Evolutionary conservation across 176 grass and related monocot species (phyloP).

Genomic region (Aegilops bicornis): DNA sequence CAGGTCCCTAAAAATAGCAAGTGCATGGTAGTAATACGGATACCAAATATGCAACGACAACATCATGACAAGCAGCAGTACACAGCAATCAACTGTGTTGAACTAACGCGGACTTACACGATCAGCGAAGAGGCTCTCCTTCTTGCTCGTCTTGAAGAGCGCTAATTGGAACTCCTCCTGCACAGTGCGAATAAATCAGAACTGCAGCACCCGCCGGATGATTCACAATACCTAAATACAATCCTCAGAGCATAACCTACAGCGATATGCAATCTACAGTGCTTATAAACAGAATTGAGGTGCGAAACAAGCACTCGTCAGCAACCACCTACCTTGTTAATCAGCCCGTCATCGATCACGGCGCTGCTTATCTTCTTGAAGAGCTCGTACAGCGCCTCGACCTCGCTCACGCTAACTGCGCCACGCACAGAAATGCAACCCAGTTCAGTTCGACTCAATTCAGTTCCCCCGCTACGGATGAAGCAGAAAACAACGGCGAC

Average conservation of each 20-base stretch:
- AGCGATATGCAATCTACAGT: not conserved
- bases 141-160: slow-evolving; percentile 90
- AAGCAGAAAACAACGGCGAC: not conserved
- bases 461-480: not conserved
- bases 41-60: not conserved
- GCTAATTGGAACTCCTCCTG: slow-evolving; percentile 93
- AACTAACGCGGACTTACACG: slow-evolving; percentile 41
- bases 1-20: not conserved
- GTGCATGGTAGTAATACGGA: not conserved
- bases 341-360: slow-evolving; percentile 78
- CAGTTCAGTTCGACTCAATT: not conserved
- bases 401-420: slow-evolving; percentile 86
- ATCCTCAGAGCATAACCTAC: not conserved
- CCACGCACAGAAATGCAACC: not conserved
- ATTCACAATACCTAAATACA: not conserved
- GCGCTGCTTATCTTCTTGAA: slow-evolving; percentile 94
- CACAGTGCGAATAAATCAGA: slow-evolving; percentile 15
- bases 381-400: slow-evolving; percentile 79
- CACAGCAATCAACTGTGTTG: not conserved
- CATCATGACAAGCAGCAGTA: not conserved
- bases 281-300: not conserved
- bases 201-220: not conserved
- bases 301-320: not conserved
- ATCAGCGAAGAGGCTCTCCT: slow-evolving; percentile 88
- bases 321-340: slow-evolving; percentile 63